phyloP scores from a whole-genome alignment of 1,284 basidiomycete species.

The Prillingera fragicola region DNA sequence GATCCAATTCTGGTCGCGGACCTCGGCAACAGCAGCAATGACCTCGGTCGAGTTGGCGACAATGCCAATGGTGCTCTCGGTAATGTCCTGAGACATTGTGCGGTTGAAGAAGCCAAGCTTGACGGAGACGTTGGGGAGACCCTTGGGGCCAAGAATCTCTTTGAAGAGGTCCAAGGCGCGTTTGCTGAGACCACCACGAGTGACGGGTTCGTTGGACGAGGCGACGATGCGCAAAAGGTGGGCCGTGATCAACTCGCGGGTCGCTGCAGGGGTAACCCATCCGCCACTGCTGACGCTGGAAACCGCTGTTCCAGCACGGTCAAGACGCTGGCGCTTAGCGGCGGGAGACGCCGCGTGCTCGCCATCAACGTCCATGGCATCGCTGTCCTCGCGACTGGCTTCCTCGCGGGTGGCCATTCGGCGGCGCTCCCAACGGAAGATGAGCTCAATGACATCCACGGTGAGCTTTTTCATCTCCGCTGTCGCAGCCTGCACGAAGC shows the following conservation, averaged over 20 bases:
- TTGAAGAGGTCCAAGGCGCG: constrained; percentile 77
- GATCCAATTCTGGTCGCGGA: constrained; percentile 83
- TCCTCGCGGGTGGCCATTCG: constrained; percentile 51
- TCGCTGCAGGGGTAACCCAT: constrained; percentile 72
- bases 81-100: constrained; percentile 76
- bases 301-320: constrained; percentile 49
- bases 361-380: constrained; percentile 46
- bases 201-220: constrained; percentile 63
- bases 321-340: constrained; percentile 49
- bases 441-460: constrained; percentile 76
- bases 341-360: constrained; percentile 26
- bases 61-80: constrained; percentile 61
- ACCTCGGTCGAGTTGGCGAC: constrained; percentile 84
- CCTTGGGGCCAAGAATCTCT: constrained; percentile 70
- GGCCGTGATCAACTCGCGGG: constrained; percentile 85
- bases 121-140: constrained; percentile 90
- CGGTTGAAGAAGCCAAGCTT: constrained; percentile 84
- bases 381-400: constrained; percentile 17
- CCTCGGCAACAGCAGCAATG: constrained; percentile 75
- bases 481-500: constrained; percentile 68
- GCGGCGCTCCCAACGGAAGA: constrained; percentile 77
- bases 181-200: constrained; percentile 61
- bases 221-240: constrained; percentile 83
- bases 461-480: constrained; percentile 74
- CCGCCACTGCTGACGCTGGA: constrained; percentile 45